phyloP scores from a whole-genome alignment of 2,329 filamentous ascomycete genomes.

The Pyricularia pennisetigena region DNA sequence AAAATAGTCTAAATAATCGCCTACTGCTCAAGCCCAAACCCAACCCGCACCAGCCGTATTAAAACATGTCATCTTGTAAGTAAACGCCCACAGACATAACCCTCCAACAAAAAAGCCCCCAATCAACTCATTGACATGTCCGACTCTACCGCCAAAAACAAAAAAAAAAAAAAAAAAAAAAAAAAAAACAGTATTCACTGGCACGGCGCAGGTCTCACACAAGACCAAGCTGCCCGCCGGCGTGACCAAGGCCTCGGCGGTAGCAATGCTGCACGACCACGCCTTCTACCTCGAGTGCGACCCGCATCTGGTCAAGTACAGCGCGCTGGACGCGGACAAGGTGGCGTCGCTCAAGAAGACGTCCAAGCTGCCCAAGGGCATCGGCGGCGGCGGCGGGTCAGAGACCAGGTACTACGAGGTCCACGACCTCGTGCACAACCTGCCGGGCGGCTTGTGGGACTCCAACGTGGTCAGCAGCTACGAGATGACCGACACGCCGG shows the following conservation, averaged over 20 bases:
- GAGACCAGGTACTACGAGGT: conserved; percentile 33
- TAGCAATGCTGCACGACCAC: conserved; percentile 43
- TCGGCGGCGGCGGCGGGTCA: conserved; percentile 12
- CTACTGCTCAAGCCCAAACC: background rate
- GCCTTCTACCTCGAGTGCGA: conserved; percentile 41
- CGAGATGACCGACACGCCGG: conserved; percentile 40
- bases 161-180: no score
- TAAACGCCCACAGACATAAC: background rate
- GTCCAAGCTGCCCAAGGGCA: conserved; percentile 19
- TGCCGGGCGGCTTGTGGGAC: conserved; percentile 46
- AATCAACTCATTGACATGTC: background rate
- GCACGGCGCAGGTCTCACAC: conserved; percentile 31
- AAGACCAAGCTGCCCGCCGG: conserved; percentile 29
- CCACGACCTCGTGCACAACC: conserved; percentile 37
- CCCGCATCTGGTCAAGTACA: conserved; percentile 37
- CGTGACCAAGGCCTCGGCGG: conserved; percentile 22
- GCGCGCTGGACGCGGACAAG: conserved; percentile 21
- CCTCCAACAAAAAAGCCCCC: background rate
- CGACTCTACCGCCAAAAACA: no score
- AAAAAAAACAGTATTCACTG: conserved; percentile 30
- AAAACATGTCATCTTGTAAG: background rate
- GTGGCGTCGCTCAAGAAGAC: conserved; percentile 17
- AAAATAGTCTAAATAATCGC: no score
- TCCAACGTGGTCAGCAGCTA: conserved; percentile 42
- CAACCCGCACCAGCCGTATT: background rate